Percentiles rank a stretch among this genome's conserved stretches.
phyloP scores from a whole-genome alignment of 805 yeast genomes.

The Wickerhamomyces hampshirensis region DNA sequence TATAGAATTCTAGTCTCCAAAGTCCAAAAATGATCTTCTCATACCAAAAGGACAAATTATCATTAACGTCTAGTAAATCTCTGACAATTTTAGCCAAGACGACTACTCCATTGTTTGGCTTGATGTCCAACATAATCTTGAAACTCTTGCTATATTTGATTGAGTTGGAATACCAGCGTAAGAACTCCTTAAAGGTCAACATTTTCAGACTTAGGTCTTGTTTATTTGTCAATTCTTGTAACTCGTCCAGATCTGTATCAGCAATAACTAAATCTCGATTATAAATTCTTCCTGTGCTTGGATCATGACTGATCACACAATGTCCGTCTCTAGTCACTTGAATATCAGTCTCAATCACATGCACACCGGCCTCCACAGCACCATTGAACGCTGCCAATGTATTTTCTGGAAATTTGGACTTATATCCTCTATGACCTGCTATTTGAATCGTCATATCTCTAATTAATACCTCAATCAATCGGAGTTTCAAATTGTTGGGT shows the following conservation, averaged over 20 bases:
- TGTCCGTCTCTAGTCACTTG: constrained; percentile 50
- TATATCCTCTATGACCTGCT: constrained; percentile 19
- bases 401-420: constrained; percentile 40
- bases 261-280: constrained; percentile 33
- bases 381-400: constrained; percentile 41
- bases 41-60: constrained; percentile 41
- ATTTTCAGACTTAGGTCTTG: constrained; percentile 32
- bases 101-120: constrained; percentile 39
- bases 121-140: constrained; percentile 47
- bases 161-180: constrained; percentile 35
- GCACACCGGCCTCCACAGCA: constrained; percentile 40
- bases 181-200: constrained; percentile 37
- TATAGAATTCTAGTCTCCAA: constrained; percentile 45
- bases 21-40: constrained; percentile 44
- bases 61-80: constrained; percentile 30
- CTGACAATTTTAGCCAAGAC: constrained; percentile 37
- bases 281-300: constrained; percentile 45
- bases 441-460: background rate
- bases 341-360: constrained; percentile 46
- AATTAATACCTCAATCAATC: too few species aligned
- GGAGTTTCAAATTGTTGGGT: too few species aligned
- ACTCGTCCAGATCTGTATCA: constrained; percentile 30
- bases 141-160: constrained; percentile 1
- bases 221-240: constrained; percentile 32
- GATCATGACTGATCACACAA: constrained; percentile 52